Evolutionary conservation across 164 flowering plant species (phyloP).

Genomic region (Hamamelis virginiana): DNA sequence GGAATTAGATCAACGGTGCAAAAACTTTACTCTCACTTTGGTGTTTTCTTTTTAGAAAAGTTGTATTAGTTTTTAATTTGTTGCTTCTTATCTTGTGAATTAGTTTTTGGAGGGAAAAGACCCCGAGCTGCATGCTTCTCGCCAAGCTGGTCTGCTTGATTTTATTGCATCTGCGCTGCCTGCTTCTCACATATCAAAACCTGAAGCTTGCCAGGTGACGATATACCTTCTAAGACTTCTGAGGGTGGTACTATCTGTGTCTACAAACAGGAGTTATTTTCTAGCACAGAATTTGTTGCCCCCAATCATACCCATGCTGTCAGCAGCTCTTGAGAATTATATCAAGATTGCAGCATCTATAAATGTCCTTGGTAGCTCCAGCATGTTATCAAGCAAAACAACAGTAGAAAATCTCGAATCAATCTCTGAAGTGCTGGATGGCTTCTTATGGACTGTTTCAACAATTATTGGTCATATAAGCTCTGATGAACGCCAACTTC

Average conservation of each 20-base stretch:
- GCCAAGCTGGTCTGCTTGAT: slow-evolving; percentile 92
- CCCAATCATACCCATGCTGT: slow-evolving; percentile 86
- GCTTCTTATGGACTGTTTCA: slow-evolving; percentile 68
- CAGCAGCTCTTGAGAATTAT: slow-evolving; percentile 89
- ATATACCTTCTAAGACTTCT: slow-evolving; percentile 72
- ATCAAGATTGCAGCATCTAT: slow-evolving; percentile 82
- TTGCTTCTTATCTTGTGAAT: slow-evolving; percentile 12
- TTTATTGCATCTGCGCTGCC: slow-evolving; percentile 93
- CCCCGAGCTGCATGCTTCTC: slow-evolving; percentile 81
- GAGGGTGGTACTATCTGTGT: slow-evolving; percentile 57
- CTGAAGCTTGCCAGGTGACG: slow-evolving; percentile 90
- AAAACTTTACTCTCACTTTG: neutral
- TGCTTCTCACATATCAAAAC: slow-evolving; percentile 89
- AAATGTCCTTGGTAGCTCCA: slow-evolving; percentile 42
- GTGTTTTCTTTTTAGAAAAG: neutral
- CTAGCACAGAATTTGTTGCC: slow-evolving; percentile 89
- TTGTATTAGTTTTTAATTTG: neutral
- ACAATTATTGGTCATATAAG: slow-evolving; percentile 59
- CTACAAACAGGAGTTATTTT: slow-evolving; percentile 81
- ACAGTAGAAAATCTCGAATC: slow-evolving; percentile 68
- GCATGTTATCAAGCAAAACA: slow-evolving; percentile 39
- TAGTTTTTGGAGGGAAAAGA: slow-evolving; percentile 91
- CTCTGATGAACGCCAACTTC: slow-evolving; percentile 64
- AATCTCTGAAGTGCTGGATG: slow-evolving; percentile 74
- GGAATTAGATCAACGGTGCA: no score